phyloP scores from a whole-genome alignment of 2,329 filamentous ascomycete species.

The Capronia epimyces region DNA sequence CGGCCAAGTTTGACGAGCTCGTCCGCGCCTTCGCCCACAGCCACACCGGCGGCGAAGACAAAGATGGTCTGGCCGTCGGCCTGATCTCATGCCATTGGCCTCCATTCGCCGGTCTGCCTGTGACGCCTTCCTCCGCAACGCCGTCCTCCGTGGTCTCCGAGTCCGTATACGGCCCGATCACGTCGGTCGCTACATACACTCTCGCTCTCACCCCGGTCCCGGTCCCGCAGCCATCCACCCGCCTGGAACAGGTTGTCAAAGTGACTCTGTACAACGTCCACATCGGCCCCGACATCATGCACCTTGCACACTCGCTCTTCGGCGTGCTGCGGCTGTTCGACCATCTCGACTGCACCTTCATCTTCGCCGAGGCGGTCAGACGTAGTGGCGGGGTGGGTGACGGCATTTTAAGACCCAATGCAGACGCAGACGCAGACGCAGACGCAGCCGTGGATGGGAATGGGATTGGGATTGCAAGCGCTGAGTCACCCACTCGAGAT shows the following conservation, averaged over 20 bases:
- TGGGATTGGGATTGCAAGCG: not conserved
- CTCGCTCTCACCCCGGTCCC: constrained; percentile 23
- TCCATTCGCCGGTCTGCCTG: constrained; percentile 26
- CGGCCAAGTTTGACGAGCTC: constrained; percentile 17
- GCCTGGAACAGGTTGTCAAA: too few relatives aligned
- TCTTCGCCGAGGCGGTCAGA: constrained; percentile 82
- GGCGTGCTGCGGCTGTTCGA: constrained; percentile 82
- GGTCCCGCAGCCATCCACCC: too few relatives aligned
- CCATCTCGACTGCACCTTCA: constrained; percentile 68
- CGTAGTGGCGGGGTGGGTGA: not conserved
- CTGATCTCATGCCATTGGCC: constrained; percentile 30
- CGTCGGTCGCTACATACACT: constrained; percentile 11
- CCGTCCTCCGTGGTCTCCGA: not conserved
- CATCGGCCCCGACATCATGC: constrained; percentile 63
- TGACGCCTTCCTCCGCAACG: not conserved
- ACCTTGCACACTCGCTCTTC: constrained; percentile 82
- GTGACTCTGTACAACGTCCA: constrained; percentile 59
- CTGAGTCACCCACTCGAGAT: constrained; percentile 38
- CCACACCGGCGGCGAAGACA: not conserved
- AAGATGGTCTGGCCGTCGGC: constrained; percentile 34
- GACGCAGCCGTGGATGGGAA: not conserved
- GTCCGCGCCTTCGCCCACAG: constrained; percentile 27
- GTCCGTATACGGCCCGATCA: constrained; percentile 7
- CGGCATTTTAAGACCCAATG: too few relatives aligned
- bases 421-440: constrained; percentile 31